Percentiles rank a stretch among this genome's conserved stretches.
phyloP scores from a whole-genome alignment of 306 rosid species.

The Citrullus colocynthis region DNA sequence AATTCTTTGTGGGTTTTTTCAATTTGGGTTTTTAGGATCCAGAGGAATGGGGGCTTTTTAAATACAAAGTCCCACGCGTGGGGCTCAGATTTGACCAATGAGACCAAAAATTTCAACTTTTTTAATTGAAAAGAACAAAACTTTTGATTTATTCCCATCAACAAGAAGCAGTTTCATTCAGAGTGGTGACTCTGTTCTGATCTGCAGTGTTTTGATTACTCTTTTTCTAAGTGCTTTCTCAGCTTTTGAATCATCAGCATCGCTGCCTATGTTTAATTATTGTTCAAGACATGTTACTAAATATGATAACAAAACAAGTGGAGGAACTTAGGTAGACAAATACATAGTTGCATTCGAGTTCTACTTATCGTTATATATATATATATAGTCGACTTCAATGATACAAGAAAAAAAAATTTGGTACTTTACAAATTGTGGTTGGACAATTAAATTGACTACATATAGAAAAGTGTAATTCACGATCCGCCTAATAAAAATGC shows the following conservation, averaged over 20 bases:
- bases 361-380: too few relatives aligned
- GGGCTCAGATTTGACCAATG: conserved; percentile 4
- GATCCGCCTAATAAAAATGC: too few relatives aligned
- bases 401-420: too few relatives aligned
- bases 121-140: neutral
- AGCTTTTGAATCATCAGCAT: neutral
- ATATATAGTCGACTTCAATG: too few relatives aligned
- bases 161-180: neutral
- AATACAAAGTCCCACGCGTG: neutral
- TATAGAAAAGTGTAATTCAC: too few relatives aligned
- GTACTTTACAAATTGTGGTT: too few relatives aligned
- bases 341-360: too few relatives aligned
- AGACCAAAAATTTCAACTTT: neutral
- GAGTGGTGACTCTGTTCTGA: neutral
- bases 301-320: neutral
- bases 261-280: neutral
- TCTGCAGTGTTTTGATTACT: neutral
- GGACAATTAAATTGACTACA: too few relatives aligned
- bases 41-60: neutral
- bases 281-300: neutral
- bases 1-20: neutral
- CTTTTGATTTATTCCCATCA: too few relatives aligned
- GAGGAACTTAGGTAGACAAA: too few relatives aligned
- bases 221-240: neutral
- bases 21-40: neutral